Evolutionary conservation across 805 yeast genomes (phyloP).

Genomic region (Blastobotrys robertii): DNA sequence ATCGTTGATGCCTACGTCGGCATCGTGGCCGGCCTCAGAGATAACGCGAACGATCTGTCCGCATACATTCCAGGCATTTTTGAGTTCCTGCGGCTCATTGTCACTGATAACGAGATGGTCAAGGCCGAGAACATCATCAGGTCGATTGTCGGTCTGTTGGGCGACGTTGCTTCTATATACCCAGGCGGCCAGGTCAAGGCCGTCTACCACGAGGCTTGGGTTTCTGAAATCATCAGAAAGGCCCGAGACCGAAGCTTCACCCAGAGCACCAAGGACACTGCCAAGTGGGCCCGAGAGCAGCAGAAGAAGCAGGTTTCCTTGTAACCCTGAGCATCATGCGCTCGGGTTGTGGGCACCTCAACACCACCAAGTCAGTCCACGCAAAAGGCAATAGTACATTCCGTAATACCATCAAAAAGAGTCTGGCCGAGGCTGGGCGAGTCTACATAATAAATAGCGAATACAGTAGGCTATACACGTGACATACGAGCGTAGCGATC

Average conservation of each 20-base stretch:
- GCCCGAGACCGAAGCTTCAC: conserved; percentile 59
- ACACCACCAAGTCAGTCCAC: no score
- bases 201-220: conserved; percentile 66
- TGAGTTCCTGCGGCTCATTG: conserved; percentile 51
- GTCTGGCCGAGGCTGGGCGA: no score
- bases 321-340: no score
- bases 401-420: no score
- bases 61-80: conserved; percentile 64
- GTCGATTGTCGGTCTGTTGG: conserved; percentile 81
- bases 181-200: conserved; percentile 65
- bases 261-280: conserved; percentile 74
- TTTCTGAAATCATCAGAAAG: conserved; percentile 62
- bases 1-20: conserved; percentile 96
- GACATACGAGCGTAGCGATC: no score
- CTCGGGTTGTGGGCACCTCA: no score
- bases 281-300: conserved; percentile 94
- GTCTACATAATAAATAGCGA: no score
- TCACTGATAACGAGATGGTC: conserved; percentile 49
- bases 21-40: conserved; percentile 80
- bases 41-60: conserved; percentile 51
- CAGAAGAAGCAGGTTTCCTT: conserved; percentile 36
- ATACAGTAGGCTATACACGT: no score
- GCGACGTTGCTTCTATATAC: conserved; percentile 85
- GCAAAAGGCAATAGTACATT: no score
- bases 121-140: conserved; percentile 65